phyloP scores from a whole-genome alignment of 2,329 filamentous ascomycete species.

The Raffaelea albimanens region DNA sequence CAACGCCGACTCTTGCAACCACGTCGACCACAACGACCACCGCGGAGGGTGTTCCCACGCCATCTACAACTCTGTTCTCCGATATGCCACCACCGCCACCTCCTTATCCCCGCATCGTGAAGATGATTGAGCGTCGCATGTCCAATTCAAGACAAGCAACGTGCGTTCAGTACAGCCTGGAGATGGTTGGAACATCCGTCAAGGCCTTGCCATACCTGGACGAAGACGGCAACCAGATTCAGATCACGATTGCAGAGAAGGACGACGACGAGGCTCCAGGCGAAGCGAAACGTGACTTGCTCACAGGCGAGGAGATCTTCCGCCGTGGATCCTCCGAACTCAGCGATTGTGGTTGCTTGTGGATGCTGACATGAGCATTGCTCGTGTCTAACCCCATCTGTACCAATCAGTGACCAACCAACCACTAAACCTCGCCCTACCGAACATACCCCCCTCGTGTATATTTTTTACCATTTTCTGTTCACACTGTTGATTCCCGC shows the following conservation, averaged over 20 bases:
- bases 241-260: constrained; percentile 34
- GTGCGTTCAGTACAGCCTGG: constrained; percentile 40
- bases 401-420: no score
- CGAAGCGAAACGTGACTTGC: not conserved
- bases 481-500: no score
- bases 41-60: constrained; percentile 4
- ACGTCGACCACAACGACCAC: constrained; percentile 3
- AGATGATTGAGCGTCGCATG: constrained; percentile 44
- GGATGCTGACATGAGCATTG: constrained; percentile 40
- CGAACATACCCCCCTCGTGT: no score
- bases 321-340: constrained; percentile 24
- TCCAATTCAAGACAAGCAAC: constrained; percentile 24
- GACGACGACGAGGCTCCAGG: constrained; percentile 13
- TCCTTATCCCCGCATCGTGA: constrained; percentile 42
- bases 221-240: constrained; percentile 27
- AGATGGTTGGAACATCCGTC: constrained; percentile 26
- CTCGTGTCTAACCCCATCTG: no score
- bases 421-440: no score
- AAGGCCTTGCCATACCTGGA: constrained; percentile 24
- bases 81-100: constrained; percentile 15
- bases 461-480: no score
- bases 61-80: no score
- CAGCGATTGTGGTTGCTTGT: constrained; percentile 44
- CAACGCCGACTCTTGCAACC: not conserved
- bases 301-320: constrained; percentile 1